A percentile compares a stretch with the other conserved stretches of the same genome.
These are phyloP conservation scores for Candida tibetensis DNA, from an alignment of 805 yeast genomes.

Conservation along the genomic window DNA sequence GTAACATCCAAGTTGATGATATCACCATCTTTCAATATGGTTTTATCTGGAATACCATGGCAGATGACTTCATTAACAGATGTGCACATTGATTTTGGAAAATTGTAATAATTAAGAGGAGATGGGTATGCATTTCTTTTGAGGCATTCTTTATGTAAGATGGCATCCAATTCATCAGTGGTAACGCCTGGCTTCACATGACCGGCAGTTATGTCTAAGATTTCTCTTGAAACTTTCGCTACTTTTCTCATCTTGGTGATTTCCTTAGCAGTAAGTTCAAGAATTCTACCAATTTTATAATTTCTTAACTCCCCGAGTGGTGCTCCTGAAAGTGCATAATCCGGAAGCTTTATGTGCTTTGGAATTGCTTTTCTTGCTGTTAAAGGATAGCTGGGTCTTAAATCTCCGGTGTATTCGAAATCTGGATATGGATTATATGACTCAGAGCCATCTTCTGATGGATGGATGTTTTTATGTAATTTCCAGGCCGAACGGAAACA, in stretches of 20 bases:
- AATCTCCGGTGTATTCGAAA: constrained; percentile 66
- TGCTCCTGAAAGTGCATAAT: constrained; percentile 76
- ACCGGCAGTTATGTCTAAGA: constrained; percentile 85
- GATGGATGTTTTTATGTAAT: constrained; percentile 73
- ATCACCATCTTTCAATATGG: constrained; percentile 87
- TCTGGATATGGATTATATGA: constrained; percentile 85
- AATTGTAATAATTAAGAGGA: constrained; percentile 90
- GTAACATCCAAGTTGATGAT: constrained; percentile 89
- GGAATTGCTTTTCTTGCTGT: constrained; percentile 72
- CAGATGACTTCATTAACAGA: constrained; percentile 94
- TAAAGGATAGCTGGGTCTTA: constrained; percentile 81
- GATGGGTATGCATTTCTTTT: constrained; percentile 92
- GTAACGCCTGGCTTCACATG: constrained; percentile 84
- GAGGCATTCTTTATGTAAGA: constrained; percentile 84
- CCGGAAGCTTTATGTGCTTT: constrained; percentile 69
- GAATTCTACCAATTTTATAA: constrained; percentile 66
- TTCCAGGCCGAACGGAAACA: constrained; percentile 77
- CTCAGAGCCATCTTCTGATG: constrained; percentile 49
- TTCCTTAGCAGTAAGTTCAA: constrained; percentile 61
- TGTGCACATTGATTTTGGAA: constrained; percentile 89
- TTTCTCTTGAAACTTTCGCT: constrained; percentile 76
- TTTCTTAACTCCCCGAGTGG: constrained; percentile 76
- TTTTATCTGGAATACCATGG: constrained; percentile 95
- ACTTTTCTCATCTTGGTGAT: constrained; percentile 73
- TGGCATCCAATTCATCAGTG: constrained; percentile 84